Base-by-base conservation (phyloP, 352 stramenopile genomes). In the Phytophthora syringae region DNA sequence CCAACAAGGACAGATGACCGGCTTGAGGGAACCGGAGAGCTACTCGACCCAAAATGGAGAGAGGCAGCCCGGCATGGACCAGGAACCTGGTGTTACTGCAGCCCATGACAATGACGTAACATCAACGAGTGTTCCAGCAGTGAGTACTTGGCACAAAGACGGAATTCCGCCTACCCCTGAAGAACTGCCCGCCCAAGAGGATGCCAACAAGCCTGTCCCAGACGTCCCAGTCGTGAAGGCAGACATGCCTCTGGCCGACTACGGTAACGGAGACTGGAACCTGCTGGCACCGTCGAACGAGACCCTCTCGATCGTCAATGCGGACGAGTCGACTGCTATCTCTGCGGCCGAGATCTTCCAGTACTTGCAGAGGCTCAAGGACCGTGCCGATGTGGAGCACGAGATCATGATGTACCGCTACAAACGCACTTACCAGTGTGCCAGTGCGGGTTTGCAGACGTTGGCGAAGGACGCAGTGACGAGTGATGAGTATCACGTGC, bases 381-480 rank as follows among this genome's bases (percentile, higher is more conserved):
- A 70, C 30, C 22, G n/a, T 2, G 67, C 72, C 4, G 64, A 72
- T 34, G 34, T 64, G 45, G 36, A 72, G 50, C 58, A 76, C 42
- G 27, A 52, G 2, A 34, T 64, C 7, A 72, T 37, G 22, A 58
- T 76, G 48, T 67, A 76, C 37, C 70, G 64, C 55, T 77, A 76
- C 64, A 64, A 68, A 13, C 68, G 72, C 52, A 80, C 72, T 0
- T 60, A 68, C 56, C 48, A 72, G 20, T 80, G 72, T 18, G 68
- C 55, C 12, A 75, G 47, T 15, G 56, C 25, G 9, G 72, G 72
- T 16, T 54, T 80, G 24, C 20, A 72, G 40, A 65, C 50, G 13
- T 27, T 77, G 37, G 68, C 54, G 27, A 80, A 80, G 65, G 50
- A 66, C 28, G 45, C 60, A 13, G 52, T 80, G n/a, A 66, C 68